Evolutionary conservation across 2,329 filamentous ascomycete genomes (phyloP), one percentile per base, ranked within the genome.

Genomic region (Penicillium sp.): DNA sequence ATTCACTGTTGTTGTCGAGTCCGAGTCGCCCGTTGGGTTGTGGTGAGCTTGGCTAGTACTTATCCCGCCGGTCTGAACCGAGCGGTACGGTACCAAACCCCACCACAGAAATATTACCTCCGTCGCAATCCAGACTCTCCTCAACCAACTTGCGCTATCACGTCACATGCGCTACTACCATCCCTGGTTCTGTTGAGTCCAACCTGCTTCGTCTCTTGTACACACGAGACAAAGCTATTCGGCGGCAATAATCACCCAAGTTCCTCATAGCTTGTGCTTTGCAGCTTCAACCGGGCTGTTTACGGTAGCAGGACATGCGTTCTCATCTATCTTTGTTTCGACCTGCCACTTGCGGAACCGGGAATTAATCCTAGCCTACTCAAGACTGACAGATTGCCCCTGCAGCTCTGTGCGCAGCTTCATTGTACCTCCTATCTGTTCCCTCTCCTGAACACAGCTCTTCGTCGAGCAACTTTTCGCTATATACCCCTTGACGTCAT

Each of bases 401-500:
- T 44, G 21, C 23, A 48, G 47, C 35, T 48, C 31, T 44, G 29
- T 7, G 41, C 44, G 31, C 26, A 50, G 50, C 45, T 23, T 38
- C 21, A 19, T 26, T 48, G 15, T 23, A 31, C 48, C 54, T 5
- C 49, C 49, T 56, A 23, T n/a, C 35, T 49, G 11, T 38, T 9
- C 26, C 9, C 5, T 7, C 53, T 52, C 21, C 49, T 11, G 35
- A n/a, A 48, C 19, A 23, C 7, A 13, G 7, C 17, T 19, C 26
- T 44, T 31, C 13, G 19, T 55, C 29, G 31, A 29, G 38, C 4
- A 23, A 15, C 45, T 47, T 26, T 35, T 7, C 7, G 35, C 21
- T 49, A 30, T 53, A 29, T 44, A 38, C 31, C 31, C 23, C 46
- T 62, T 62, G 60, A 53, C 67, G 64, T 48, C 61, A 78, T 78